These are phyloP conservation scores for Mariannaea sp. DNA, from an alignment of 2,329 filamentous ascomycete genomes.

Conservation along the genomic window DNA sequence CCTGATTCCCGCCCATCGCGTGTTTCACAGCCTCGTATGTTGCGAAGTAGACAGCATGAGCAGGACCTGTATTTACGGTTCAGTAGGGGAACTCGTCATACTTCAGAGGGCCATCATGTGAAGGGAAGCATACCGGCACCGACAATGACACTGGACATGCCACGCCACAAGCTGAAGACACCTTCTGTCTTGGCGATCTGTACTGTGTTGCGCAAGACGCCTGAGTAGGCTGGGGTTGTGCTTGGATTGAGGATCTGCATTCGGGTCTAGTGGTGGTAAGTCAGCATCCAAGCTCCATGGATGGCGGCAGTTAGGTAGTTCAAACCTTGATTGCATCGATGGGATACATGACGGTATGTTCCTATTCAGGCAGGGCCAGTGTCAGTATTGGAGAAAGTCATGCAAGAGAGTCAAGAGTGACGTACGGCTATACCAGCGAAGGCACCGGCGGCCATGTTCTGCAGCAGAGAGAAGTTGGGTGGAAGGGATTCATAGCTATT, in stretches of 20 bases:
- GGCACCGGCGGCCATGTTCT: constrained; percentile 95
- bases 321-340: constrained; percentile 95
- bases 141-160: constrained; percentile 93
- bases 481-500: constrained; percentile 86
- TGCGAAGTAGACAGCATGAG: constrained; percentile 97
- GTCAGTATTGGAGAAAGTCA: constrained; percentile 7
- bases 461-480: constrained; percentile 88
- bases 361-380: constrained; percentile 57
- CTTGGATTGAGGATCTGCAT: constrained; percentile 95
- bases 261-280: constrained; percentile 70
- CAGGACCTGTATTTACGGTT: constrained; percentile 69
- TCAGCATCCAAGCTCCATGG: constrained; percentile 24
- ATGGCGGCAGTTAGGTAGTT: neutral
- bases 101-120: neutral
- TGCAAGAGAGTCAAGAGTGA: neutral
- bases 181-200: constrained; percentile 92
- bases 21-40: constrained; percentile 99
- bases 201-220: constrained; percentile 88
- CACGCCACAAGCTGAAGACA: constrained; percentile 89
- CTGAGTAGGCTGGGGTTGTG: constrained; percentile 80
- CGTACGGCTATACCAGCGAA: constrained; percentile 94
- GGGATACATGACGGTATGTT: constrained; percentile 99
- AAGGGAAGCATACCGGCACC: constrained; percentile 74
- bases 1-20: constrained; percentile 88
- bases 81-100: constrained; percentile 21